Evolutionary conservation across 2,329 filamentous ascomycete species (phyloP).

Genomic region (Ceratocystis huliohia): DNA sequence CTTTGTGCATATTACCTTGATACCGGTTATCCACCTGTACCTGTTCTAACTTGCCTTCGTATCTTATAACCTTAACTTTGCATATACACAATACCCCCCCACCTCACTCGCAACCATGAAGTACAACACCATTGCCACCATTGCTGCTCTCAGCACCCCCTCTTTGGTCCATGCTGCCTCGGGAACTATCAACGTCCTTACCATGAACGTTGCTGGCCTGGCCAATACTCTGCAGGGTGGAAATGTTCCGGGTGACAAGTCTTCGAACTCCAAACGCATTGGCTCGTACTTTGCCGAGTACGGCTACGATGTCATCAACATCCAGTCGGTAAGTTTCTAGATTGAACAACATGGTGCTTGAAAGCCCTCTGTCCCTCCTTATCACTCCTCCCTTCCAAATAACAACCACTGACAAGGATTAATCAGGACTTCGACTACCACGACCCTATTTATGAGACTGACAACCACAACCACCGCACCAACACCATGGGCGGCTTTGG

Average conservation of each 20-base stretch:
- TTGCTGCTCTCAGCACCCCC: slow-evolving; percentile 15
- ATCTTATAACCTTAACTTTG: not conserved
- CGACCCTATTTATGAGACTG: slow-evolving; percentile 47
- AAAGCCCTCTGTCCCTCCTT: not conserved
- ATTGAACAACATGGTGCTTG: not conserved
- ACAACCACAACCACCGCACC: slow-evolving; percentile 48
- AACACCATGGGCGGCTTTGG: slow-evolving; percentile 51
- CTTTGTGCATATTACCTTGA: not conserved
- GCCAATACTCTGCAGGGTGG: slow-evolving; percentile 46
- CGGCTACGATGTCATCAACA: slow-evolving; percentile 48
- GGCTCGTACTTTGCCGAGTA: slow-evolving; percentile 44
- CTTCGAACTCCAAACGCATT: slow-evolving; percentile 42
- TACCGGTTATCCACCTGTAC: not conserved
- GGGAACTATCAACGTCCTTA: slow-evolving; percentile 38
- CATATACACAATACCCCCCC: not conserved
- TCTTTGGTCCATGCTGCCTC: slow-evolving; percentile 18
- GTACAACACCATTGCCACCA: slow-evolving; percentile 15
- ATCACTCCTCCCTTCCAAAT: not conserved
- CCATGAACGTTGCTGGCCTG: slow-evolving; percentile 49
- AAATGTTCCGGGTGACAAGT: slow-evolving; percentile 49
- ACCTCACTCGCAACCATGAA: slow-evolving; percentile 14
- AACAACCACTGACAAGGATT: slow-evolving; percentile 1
- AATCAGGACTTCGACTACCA: slow-evolving; percentile 53
- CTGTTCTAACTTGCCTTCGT: not conserved
- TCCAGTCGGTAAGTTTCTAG: slow-evolving; percentile 41